These are phyloP conservation scores for Parachaetomium inaequale DNA, from an alignment of 495 filamentous ascomycete species.

Conservation along the genomic window DNA sequence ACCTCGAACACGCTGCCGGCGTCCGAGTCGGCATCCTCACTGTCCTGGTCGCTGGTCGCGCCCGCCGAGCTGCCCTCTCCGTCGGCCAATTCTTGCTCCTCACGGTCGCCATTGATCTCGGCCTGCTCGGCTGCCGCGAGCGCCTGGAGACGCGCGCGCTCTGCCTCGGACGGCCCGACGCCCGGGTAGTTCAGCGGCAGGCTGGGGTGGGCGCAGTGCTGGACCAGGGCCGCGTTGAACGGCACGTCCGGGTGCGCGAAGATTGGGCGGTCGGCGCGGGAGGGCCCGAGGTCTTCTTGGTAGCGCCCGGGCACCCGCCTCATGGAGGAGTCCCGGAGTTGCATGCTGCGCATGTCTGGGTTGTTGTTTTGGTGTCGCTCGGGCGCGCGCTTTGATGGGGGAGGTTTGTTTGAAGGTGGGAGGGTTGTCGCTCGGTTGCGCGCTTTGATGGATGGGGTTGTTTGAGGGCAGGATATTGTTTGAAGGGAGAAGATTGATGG, in stretches of 20 bases:
- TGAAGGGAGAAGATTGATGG: too few relatives aligned
- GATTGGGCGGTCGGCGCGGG: slow-evolving; percentile 9
- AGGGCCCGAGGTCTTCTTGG: slow-evolving; percentile 18
- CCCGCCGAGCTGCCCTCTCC: not conserved
- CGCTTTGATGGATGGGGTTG: not conserved
- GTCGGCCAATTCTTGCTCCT: not conserved
- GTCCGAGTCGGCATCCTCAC: not conserved
- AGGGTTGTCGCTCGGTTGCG: not conserved
- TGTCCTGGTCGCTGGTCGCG: not conserved
- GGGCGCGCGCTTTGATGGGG: not conserved
- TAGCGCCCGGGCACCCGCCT: slow-evolving; percentile 17
- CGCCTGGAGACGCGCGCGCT: not conserved
- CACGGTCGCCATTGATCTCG: not conserved
- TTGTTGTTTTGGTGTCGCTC: not conserved
- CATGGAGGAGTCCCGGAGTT: slow-evolving; percentile 8
- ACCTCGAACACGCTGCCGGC: not conserved
- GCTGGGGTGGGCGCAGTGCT: slow-evolving; percentile 24
- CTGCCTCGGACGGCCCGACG: slow-evolving; percentile 19
- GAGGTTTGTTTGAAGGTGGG: not conserved
- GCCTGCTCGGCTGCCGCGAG: not conserved
- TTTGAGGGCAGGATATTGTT: too few relatives aligned
- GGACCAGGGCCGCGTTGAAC: slow-evolving; percentile 17
- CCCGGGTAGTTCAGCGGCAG: slow-evolving; percentile 20
- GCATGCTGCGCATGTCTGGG: not conserved
- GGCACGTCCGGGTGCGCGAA: slow-evolving; percentile 18